Base-by-base conservation (phyloP, 1,284 basidiomycete genomes). In the Kalmanozyma brasiliensis region DNA sequence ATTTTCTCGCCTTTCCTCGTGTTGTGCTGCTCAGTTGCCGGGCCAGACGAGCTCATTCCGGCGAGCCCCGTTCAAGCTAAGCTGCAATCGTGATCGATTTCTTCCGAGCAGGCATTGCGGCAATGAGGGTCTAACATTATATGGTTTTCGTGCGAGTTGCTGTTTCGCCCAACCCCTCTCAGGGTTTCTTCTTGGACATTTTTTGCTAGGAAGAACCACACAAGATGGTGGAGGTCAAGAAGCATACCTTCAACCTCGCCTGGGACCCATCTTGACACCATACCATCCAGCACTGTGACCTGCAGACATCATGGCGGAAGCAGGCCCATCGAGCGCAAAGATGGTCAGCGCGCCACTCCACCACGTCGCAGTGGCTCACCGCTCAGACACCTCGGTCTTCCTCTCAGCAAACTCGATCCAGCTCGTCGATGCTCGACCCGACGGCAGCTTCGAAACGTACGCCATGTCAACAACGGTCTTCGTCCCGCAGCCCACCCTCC, bases 391-490 rank as follows among this genome's bases (percentile, higher is more conserved):
- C 8, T 51, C 49, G 17, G 51, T 61, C 30, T 60, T 69, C 30
- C 66, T 73, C 13, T 53, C 65, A n/a, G 66, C 66, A 19, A 73
- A 73, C 41, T 57, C 62, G 46, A 36, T 71, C n/a, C 68, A 71
- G 38, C 62, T 71, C 33, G 47, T 65, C 22, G 49, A 61, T 36
- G 42, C 40, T 5, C 49, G 37, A 13, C 14, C 57, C 35, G 51
- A 56, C 20, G 52, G 46, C 30, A 46, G 32, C 32, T 53, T 49
- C 41, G 43, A 55, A 38, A 60, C 53, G 35, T 55, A 60, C 23
- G 49, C 51, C 33, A 61, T 70, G 16, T 53, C 67, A 6, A 65
- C 67, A 7, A 49, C 52, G n/a, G 62, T 71, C 29, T 58, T 55
- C 41, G 68, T 71, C 2, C 68, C 68, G 11, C 68, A 71, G 26